A percentile compares a stretch with the other conserved stretches of the same genome.
phyloP scores from a whole-genome alignment of 2,329 filamentous ascomycete genomes.

The Verticillium nonalfalfae region DNA sequence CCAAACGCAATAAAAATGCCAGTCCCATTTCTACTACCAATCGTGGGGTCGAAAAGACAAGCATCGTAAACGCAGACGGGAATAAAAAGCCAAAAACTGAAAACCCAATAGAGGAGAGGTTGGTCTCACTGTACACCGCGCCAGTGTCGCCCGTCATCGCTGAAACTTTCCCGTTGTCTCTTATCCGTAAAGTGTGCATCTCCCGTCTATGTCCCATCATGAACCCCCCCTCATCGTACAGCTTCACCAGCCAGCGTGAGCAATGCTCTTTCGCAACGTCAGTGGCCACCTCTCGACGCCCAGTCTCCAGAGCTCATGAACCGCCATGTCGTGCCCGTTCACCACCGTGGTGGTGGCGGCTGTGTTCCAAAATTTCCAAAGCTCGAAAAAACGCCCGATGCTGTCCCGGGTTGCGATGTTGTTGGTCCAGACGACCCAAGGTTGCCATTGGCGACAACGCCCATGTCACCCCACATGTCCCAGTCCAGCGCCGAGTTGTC shows the following conservation, averaged over 20 bases:
- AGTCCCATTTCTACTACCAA: not conserved
- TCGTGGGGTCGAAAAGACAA: not conserved
- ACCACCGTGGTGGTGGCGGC: slow-evolving; percentile 8
- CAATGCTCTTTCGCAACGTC: not conserved
- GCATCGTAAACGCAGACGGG: not conserved
- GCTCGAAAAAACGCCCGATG: slow-evolving; percentile 8
- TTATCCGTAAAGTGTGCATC: not conserved
- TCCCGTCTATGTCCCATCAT: not conserved
- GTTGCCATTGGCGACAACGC: not conserved
- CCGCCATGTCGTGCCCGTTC: not conserved
- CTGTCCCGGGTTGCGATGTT: slow-evolving; percentile 2
- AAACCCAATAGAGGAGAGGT: not conserved
- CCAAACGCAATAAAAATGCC: not conserved
- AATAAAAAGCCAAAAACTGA: not conserved
- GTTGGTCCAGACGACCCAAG: slow-evolving; percentile 5
- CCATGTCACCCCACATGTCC: slow-evolving; percentile 33
- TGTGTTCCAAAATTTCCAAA: slow-evolving; percentile 11
- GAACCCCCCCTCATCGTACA: not conserved
- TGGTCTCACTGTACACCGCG: not conserved
- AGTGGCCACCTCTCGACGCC: not conserved
- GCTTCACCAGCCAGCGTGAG: not conserved
- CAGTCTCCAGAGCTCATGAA: not conserved
- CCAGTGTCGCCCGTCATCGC: not conserved
- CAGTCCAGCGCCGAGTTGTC: slow-evolving; percentile 37
- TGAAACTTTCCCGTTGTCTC: not conserved